Base-by-base conservation (phyloP, 768 basidiomycete species). In the Phylloporus sp. region DNA sequence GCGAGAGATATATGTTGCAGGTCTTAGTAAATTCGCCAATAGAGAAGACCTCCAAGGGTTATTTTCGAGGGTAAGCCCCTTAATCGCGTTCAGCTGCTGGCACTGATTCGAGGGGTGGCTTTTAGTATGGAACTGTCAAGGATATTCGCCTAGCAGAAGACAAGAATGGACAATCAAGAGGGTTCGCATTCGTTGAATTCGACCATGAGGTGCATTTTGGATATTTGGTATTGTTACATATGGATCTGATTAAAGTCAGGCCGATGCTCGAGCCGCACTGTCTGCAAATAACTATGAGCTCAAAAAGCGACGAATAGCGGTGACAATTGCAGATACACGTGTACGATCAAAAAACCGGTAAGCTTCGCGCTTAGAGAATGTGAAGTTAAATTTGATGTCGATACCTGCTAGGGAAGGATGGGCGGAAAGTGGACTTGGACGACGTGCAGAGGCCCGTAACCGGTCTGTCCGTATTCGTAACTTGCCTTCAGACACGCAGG, bases 101-200 rank as follows among this genome's bases (percentile, higher is more conserved):
- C 15, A 33, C 32, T 56, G 27, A 48, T 46, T 18, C 20, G 22
- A 50, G 14, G 20, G 13, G 36, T 34, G 9, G n/a, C 29, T 1
- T 29, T 1, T 46, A 97, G 92, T 92, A 86, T 61, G 95, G 95
- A 3, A 58, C 71, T 4, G 64, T 98, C 54, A 91, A 89, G 62
- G 85, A 87, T 18, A 75, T 97, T 32, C 80, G 92, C 45, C 74
- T 97, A 61, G 80, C 81, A 2, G 69, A 78, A 42, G 90, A 92
- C 48, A 77, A 84, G 27, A 76, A 79, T 35, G 84, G 83, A 0
- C 72, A 78, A 39, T 75, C 75, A 24, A 92, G 82, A 62, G 94
- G 96, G 1, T 94, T 90, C 60, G 94, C 89, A 0, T 98, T 98
- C 58, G 73, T 98, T 26, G 93, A 97, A 60, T 98, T 89, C 59